Percentiles rank a stretch among this genome's conserved stretches.
phyloP scores from a whole-genome alignment of 1,139 yeast species.

The Yamadazyma atmosphaerica region DNA sequence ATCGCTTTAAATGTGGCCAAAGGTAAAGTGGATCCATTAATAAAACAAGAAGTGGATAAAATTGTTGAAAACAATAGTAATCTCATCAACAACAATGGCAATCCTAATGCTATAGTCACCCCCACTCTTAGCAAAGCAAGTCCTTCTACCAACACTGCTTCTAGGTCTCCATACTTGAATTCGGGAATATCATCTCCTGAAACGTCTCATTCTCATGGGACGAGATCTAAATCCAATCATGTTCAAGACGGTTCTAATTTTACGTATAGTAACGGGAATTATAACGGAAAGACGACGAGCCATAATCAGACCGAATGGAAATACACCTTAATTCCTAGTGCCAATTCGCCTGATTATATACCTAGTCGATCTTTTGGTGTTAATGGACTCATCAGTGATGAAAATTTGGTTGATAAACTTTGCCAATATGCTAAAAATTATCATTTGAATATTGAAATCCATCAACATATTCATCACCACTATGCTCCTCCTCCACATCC shows the following conservation, averaged over 20 bases:
- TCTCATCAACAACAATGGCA: constrained; percentile 15
- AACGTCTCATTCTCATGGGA: background rate
- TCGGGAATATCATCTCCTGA: background rate
- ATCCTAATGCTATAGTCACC: background rate
- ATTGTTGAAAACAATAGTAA: constrained; percentile 19
- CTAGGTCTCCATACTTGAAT: constrained; percentile 1
- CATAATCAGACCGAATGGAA: constrained; percentile 30
- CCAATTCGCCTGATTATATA: constrained; percentile 11
- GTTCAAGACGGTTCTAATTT: background rate
- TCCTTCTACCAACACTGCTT: background rate
- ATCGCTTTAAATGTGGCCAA: constrained; percentile 74
- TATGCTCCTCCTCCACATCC: constrained; percentile 45
- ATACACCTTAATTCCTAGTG: constrained; percentile 23
- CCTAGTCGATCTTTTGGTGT: constrained; percentile 28
- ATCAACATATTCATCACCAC: constrained; percentile 82
- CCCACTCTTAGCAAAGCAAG: background rate
- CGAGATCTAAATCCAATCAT: background rate
- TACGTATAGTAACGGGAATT: background rate
- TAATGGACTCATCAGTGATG: constrained; percentile 51
- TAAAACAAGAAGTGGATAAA: constrained; percentile 37
- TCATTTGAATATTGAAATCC: constrained; percentile 66
- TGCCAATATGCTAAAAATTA: constrained; percentile 62
- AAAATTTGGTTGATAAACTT: constrained; percentile 55
- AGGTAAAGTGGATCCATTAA: constrained; percentile 48
- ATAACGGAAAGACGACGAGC: background rate